Conservation (phyloP, 2,329 filamentous ascomycete species). For the Sporothrix curviconia region DNA sequence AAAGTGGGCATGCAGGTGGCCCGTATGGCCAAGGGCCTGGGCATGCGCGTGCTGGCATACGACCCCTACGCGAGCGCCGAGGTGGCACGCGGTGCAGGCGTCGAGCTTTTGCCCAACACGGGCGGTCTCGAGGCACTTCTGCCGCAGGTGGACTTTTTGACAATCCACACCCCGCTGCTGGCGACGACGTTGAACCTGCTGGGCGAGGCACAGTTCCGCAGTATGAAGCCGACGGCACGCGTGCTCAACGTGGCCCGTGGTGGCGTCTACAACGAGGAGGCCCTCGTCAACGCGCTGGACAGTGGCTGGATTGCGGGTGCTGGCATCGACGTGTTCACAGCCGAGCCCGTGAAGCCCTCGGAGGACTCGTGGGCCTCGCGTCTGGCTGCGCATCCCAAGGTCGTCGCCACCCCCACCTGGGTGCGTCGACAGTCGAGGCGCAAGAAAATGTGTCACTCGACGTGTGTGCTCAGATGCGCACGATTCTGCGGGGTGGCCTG, state of each 20-base stretch:
- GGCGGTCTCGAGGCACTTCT: slow-evolving; percentile 54
- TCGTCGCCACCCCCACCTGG: slow-evolving; percentile 76
- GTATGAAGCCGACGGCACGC: slow-evolving; percentile 67
- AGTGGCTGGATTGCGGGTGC: slow-evolving; percentile 67
- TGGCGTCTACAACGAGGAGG: slow-evolving; percentile 72
- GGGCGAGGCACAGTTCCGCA: slow-evolving; percentile 55
- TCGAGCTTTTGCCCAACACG: slow-evolving; percentile 44
- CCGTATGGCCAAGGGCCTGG: slow-evolving; percentile 68
- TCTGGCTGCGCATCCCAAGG: slow-evolving; percentile 62
- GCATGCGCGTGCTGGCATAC: slow-evolving; percentile 67
- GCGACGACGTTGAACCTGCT: slow-evolving; percentile 72
- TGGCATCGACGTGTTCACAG: slow-evolving; percentile 72
- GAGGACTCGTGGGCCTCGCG: slow-evolving; percentile 50
- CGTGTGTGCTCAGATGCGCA: slow-evolving; percentile 71
- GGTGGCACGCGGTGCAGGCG: slow-evolving; percentile 62
- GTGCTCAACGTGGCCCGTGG: slow-evolving; percentile 76
- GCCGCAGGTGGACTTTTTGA: slow-evolving; percentile 65
- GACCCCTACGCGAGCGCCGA: slow-evolving; percentile 72
- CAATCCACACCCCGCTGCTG: slow-evolving; percentile 73
- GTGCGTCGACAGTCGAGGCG: slow-evolving; percentile 73
- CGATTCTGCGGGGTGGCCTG: slow-evolving; percentile 65
- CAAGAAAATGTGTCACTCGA: slow-evolving; percentile 80
- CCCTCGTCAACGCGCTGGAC: slow-evolving; percentile 63
- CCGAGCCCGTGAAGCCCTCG: slow-evolving; percentile 54
- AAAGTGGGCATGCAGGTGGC: slow-evolving; percentile 79